Conservation (phyloP, 2,329 filamentous ascomycete species). For the Hypoxylon sp. region DNA sequence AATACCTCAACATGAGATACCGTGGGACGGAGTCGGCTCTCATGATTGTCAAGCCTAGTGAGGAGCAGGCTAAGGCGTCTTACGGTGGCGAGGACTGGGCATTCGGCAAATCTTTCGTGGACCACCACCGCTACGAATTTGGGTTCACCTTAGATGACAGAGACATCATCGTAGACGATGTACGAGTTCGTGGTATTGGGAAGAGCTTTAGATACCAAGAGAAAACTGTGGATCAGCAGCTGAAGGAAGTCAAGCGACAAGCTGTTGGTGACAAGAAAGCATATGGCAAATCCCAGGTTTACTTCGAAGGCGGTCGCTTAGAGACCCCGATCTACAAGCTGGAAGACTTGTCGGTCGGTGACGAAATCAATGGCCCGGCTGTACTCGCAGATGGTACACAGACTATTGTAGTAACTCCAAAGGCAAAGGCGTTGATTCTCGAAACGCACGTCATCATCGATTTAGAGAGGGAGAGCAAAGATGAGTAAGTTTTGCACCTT, state of each 20-base stretch:
- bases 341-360: constrained; percentile 78
- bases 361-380: constrained; percentile 82
- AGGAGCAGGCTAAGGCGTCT: constrained; percentile 71
- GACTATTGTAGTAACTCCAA: constrained; percentile 90
- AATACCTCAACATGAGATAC: constrained; percentile 95
- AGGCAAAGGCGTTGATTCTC: constrained; percentile 81
- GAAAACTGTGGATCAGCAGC: constrained; percentile 86
- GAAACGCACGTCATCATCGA: constrained; percentile 93
- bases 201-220: constrained; percentile 86
- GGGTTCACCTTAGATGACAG: constrained; percentile 88
- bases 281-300: constrained; percentile 79
- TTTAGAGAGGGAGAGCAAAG: constrained; percentile 71
- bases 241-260: constrained; percentile 76
- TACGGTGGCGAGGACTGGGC: constrained; percentile 80
- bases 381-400: constrained; percentile 91
- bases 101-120: constrained; percentile 86
- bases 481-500: constrained; percentile 53
- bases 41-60: constrained; percentile 84
- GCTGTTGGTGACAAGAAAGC: constrained; percentile 71
- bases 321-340: constrained; percentile 89
- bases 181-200: constrained; percentile 88
- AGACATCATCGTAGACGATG: constrained; percentile 91
- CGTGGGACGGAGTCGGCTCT: constrained; percentile 90
- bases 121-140: constrained; percentile 92
- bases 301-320: constrained; percentile 84